These are phyloP conservation scores for Neurospora sp. DNA, from an alignment of 495 filamentous ascomycete genomes.

Conservation along the genomic window DNA sequence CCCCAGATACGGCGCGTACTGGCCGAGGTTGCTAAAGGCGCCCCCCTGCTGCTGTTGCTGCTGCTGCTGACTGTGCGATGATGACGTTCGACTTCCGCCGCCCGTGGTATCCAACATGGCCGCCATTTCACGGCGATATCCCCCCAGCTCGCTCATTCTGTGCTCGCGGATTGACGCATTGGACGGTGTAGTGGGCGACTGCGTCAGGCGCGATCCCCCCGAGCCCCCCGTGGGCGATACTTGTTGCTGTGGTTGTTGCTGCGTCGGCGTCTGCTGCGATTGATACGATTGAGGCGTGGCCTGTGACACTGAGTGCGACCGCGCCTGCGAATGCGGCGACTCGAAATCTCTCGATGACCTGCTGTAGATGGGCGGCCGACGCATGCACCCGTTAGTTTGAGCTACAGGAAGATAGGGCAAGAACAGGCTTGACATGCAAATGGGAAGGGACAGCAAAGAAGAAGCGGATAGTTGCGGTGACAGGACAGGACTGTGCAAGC, in stretches of 20 bases:
- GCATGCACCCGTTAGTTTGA: conserved; percentile 18
- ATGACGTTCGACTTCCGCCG: conserved; percentile 22
- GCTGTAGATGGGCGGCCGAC: conserved; percentile 12
- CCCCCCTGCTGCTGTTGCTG: conserved; percentile 3
- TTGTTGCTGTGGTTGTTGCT: background rate
- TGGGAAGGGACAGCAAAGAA: background rate
- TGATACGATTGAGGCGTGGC: background rate
- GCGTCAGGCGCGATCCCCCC: conserved; percentile 29
- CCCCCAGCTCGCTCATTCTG: conserved; percentile 46
- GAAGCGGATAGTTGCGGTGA: background rate
- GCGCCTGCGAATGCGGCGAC: conserved; percentile 6
- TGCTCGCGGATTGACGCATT: conserved; percentile 37
- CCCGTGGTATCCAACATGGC: conserved; percentile 53
- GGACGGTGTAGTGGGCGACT: conserved; percentile 37
- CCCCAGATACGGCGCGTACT: conserved; percentile 40
- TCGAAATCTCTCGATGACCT: conserved; percentile 33
- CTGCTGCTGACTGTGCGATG: conserved; percentile 40
- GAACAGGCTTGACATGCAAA: conserved; percentile 9
- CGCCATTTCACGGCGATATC: conserved; percentile 58
- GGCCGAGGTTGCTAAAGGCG: conserved; percentile 27
- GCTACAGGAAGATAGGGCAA: conserved; percentile 16
- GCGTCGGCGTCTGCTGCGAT: background rate
- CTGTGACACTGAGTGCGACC: background rate
- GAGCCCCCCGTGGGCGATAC: conserved; percentile 8
- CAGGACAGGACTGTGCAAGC: background rate